Evolutionary conservation across 768 basidiomycete species (phyloP).

Genomic region (Postia placenta): DNA sequence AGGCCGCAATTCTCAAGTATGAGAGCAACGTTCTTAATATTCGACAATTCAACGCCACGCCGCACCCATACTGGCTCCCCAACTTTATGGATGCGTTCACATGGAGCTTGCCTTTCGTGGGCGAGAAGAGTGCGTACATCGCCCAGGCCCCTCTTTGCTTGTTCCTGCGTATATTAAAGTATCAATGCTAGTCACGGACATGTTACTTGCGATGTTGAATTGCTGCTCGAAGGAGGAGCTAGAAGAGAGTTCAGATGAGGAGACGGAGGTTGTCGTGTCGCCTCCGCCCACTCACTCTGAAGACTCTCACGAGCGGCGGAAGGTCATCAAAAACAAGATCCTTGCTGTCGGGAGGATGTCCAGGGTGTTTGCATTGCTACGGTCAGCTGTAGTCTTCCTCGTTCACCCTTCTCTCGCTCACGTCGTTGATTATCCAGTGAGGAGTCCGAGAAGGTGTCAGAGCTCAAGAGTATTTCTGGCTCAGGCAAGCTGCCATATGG

Average conservation of each 20-base stretch:
- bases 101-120: conserved; percentile 96
- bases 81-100: conserved; percentile 99
- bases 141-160: not conserved
- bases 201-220: conserved; percentile 96
- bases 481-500: conserved; percentile 75
- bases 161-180: not conserved
- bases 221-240: conserved; percentile 97
- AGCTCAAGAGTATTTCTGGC: conserved; percentile 88
- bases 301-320: conserved; percentile 68
- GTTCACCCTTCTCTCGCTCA: not conserved
- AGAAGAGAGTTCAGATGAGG: conserved; percentile 61
- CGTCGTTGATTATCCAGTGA: conserved; percentile 48
- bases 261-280: conserved; percentile 36
- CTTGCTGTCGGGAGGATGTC: conserved; percentile 96
- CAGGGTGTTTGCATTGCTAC: conserved; percentile 89
- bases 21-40: conserved; percentile 99
- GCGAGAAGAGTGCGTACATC: conserved; percentile 77
- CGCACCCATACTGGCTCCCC: conserved; percentile 92
- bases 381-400: conserved; percentile 44
- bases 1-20: conserved; percentile 97
- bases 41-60: conserved; percentile 94
- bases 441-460: conserved; percentile 96
- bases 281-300: conserved; percentile 27
- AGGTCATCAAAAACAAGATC: conserved; percentile 97
- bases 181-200: conserved; percentile 77